These are phyloP conservation scores for Lichtheimia corymbifera DNA, from an alignment of 371 early-diverging fungal species.

Conservation along the genomic window DNA sequence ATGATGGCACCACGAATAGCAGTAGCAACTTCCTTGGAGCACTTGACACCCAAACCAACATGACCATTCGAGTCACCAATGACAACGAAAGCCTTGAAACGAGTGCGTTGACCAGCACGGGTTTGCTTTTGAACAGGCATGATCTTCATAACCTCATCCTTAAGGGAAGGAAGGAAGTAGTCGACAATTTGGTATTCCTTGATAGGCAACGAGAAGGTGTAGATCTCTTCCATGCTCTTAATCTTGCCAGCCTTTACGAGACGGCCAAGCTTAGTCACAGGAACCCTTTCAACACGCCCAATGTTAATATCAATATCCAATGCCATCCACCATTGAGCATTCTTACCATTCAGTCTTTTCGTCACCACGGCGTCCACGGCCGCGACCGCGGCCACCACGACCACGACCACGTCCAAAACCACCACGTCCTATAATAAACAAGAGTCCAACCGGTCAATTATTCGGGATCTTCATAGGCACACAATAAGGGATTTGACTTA, in stretches of 20 bases:
- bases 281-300: conserved; percentile 55
- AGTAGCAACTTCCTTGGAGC: conserved; percentile 99
- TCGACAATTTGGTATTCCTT: conserved; percentile 99
- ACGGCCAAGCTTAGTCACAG: conserved; percentile 98
- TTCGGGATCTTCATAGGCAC: neutral
- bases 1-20: conserved; percentile 99
- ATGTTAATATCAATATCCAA: neutral
- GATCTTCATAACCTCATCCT: conserved; percentile 99
- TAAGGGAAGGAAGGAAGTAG: conserved; percentile 93
- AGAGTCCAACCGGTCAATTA: neutral
- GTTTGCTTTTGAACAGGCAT: conserved; percentile 99
- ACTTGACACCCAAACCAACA: conserved; percentile 99
- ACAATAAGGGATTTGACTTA: conserved; percentile 25
- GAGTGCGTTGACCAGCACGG: conserved; percentile 99
- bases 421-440: conserved; percentile 58
- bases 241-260: conserved; percentile 94
- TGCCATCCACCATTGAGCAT: neutral
- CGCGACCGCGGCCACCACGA: conserved; percentile 78
- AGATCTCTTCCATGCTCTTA: conserved; percentile 95
- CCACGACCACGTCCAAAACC: conserved; percentile 88
- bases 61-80: conserved; percentile 98
- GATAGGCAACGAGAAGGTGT: conserved; percentile 97
- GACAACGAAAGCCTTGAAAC: conserved; percentile 99
- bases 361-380: conserved; percentile 84
- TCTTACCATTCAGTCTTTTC: conserved; percentile 83